Percentiles rank a stretch among this genome's conserved stretches.
These are phyloP conservation scores for Pythium biforme DNA, from an alignment of 352 stramenopile genomes.

Conservation along the genomic window DNA sequence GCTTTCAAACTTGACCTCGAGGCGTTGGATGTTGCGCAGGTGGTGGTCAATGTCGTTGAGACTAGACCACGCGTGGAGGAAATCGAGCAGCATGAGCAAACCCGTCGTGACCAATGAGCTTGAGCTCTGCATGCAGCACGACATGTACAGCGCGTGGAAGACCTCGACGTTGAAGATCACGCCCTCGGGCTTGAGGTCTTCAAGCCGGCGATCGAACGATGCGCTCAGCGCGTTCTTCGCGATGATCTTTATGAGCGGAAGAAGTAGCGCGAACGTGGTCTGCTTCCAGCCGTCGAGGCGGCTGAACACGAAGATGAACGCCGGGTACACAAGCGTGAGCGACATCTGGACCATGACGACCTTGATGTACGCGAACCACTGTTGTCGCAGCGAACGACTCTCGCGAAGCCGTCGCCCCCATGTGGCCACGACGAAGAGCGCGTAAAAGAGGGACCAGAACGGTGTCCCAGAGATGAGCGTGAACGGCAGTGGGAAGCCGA, in stretches of 20 bases:
- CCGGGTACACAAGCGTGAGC: constrained; percentile 17
- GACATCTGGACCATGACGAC: background rate
- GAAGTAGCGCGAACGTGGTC: background rate
- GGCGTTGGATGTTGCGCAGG: background rate
- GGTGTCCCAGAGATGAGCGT: constrained; percentile 25
- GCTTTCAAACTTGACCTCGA: background rate
- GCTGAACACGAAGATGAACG: constrained; percentile 22
- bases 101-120: background rate
- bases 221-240: constrained; percentile 36
- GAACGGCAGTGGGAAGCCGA: constrained; percentile 19
- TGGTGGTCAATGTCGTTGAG: constrained; percentile 6
- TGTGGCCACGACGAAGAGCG: constrained; percentile 16
- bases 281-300: constrained; percentile 7
- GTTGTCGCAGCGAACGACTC: background rate
- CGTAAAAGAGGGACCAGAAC: constrained; percentile 3
- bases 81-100: constrained; percentile 1
- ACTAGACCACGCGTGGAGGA: background rate
- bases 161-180: constrained; percentile 22
- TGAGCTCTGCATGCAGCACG: constrained; percentile 19
- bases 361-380: constrained; percentile 1
- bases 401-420: background rate
- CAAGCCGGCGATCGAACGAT: constrained; percentile 1
- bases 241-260: background rate
- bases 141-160: constrained; percentile 16
- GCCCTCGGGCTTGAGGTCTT: constrained; percentile 30